These are phyloP conservation scores for Arctium minus DNA, from an alignment of 129 eudicot species.

Conservation along the genomic window DNA sequence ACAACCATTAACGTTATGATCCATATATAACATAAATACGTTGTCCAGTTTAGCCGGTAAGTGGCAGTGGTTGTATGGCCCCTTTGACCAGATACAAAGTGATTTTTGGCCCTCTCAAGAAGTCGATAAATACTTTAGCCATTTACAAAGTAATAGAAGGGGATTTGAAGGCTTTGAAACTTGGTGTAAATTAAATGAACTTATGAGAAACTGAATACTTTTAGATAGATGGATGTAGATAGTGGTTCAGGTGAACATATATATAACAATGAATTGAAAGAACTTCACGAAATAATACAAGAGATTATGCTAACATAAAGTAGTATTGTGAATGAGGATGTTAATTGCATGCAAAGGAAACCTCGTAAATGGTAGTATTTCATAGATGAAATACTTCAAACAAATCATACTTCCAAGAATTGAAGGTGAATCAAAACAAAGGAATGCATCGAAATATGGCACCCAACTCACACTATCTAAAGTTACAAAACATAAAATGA, in stretches of 20 bases:
- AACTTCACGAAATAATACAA: conserved; percentile 12
- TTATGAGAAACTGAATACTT: no score
- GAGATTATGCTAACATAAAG: conserved; percentile 23
- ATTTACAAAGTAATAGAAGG: neutral
- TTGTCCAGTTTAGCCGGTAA: conserved; percentile 93
- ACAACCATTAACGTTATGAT: conserved; percentile 45
- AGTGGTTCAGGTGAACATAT: no score
- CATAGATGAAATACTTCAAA: no score
- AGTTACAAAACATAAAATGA: no score
- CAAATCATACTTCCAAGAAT: no score
- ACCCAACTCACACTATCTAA: no score
- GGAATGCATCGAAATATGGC: no score
- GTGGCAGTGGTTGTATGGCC: conserved; percentile 51
- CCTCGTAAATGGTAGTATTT: no score
- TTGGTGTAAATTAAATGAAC: neutral
- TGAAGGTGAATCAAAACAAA: no score
- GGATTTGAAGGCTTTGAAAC: neutral
- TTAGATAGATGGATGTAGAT: no score
- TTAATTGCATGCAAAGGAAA: conserved; percentile 79
- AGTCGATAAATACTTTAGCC: conserved; percentile 36
- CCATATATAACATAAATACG: conserved; percentile 53
- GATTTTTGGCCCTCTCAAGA: conserved; percentile 55
- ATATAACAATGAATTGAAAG: conserved; percentile 20
- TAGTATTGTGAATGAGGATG: conserved; percentile 50
- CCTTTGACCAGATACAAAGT: conserved; percentile 70